Evolutionary conservation across 257 asterid genomes (phyloP).

Genomic region (Salvia rosmarinus): DNA sequence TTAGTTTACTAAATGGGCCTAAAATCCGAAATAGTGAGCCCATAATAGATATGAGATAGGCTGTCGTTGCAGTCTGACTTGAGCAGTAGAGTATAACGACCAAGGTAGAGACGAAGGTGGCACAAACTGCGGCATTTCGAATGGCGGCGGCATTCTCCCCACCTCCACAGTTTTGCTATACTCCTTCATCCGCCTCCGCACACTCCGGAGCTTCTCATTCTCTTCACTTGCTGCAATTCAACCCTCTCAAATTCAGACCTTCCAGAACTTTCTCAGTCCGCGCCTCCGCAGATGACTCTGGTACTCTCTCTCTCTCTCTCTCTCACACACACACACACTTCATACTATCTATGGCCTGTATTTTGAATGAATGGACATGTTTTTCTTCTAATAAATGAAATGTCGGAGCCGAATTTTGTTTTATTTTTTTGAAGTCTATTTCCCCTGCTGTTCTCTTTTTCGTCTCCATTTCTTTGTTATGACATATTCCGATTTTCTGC

Average conservation of each 20-base stretch:
- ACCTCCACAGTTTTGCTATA: constrained; percentile 38
- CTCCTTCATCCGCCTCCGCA: constrained; percentile 43
- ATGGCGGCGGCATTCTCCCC: constrained; percentile 55
- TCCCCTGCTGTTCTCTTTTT: neutral
- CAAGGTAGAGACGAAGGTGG: constrained; percentile 31
- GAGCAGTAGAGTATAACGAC: neutral
- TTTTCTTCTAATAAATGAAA: neutral
- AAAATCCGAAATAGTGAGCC: neutral
- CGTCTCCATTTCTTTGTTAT: neutral
- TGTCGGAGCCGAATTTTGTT: neutral
- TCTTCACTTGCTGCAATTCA: constrained; percentile 39
- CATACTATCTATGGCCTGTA: neutral
- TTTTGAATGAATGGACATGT: neutral
- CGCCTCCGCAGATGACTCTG: constrained; percentile 65
- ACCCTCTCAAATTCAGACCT: constrained; percentile 45
- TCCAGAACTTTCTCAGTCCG: constrained; percentile 57
- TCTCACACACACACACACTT: no score
- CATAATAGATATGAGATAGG: neutral
- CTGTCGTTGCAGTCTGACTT: neutral
- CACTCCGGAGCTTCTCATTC: constrained; percentile 36
- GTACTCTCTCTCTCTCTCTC: constrained; percentile 30
- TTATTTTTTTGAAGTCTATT: neutral
- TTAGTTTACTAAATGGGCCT: neutral
- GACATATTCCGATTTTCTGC: constrained; percentile 2
- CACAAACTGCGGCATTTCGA: constrained; percentile 32